These are phyloP conservation scores for Podospora bellae-mahoneyi DNA, from an alignment of 495 filamentous ascomycete genomes.

Conservation along the genomic window DNA sequence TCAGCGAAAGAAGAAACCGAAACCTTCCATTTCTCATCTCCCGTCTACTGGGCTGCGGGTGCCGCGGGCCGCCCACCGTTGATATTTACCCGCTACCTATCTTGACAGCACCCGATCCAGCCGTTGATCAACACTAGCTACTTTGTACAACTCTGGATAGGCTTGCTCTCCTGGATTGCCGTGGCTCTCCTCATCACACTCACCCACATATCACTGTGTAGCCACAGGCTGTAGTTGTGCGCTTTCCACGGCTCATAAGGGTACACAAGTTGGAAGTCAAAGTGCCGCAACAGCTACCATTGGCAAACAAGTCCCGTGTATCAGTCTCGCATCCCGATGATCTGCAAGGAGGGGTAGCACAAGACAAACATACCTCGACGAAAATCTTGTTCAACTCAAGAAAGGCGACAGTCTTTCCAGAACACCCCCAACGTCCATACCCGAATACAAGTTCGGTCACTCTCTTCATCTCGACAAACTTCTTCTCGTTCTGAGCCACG, in stretches of 20 bases:
- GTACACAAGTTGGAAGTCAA: conserved; percentile 52
- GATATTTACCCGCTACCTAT: neutral
- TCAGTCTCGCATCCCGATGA: conserved; percentile 12
- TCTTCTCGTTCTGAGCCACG: conserved; percentile 28
- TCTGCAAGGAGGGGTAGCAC: neutral
- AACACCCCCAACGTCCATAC: conserved; percentile 43
- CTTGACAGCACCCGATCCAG: too few relatives aligned
- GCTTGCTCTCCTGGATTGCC: too few relatives aligned
- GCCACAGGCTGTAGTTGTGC: conserved; percentile 26
- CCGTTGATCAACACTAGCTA: too few relatives aligned
- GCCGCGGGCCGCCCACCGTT: neutral
- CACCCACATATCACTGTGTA: conserved; percentile 34
- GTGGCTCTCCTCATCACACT: conserved; percentile 19
- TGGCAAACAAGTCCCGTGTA: neutral
- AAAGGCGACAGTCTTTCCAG: conserved; percentile 44
- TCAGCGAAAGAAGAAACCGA: neutral
- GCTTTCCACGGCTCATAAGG: conserved; percentile 42
- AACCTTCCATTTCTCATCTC: neutral
- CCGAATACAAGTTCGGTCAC: conserved; percentile 41
- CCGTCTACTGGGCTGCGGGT: neutral
- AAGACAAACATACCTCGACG: conserved; percentile 46
- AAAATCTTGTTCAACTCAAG: conserved; percentile 56
- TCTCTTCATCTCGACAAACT: conserved; percentile 42
- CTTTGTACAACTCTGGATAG: too few relatives aligned
- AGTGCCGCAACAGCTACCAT: conserved; percentile 49